Percentiles rank a stretch among this genome's conserved stretches.
phyloP scores from a whole-genome alignment of 352 stramenopile genomes.

The Phytophthora sp. region DNA sequence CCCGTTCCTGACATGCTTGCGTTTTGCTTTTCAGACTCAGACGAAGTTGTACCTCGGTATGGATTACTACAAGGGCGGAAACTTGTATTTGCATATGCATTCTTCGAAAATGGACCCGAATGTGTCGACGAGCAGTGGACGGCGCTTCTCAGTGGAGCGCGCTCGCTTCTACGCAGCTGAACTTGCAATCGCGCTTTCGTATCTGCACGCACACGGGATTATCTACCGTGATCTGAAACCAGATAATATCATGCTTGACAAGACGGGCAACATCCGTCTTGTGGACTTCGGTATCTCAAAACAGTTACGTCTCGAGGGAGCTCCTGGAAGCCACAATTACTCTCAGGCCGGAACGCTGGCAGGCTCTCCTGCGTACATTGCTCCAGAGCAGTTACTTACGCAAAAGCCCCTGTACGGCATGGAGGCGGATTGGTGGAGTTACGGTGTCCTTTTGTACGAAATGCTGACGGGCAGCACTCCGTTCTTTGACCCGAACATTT shows the following conservation, averaged over 20 bases:
- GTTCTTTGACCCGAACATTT: conserved; percentile 88
- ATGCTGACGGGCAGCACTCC: conserved; percentile 89
- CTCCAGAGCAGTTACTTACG: conserved; percentile 81
- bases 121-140: conserved; percentile 71
- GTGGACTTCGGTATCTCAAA: conserved; percentile 92
- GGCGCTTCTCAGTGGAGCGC: conserved; percentile 71
- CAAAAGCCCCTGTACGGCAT: conserved; percentile 89
- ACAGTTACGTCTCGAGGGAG: conserved; percentile 58
- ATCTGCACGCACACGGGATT: conserved; percentile 87
- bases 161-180: conserved; percentile 89
- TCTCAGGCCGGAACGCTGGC: conserved; percentile 75
- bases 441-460: conserved; percentile 90
- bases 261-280: conserved; percentile 86
- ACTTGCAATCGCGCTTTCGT: conserved; percentile 85
- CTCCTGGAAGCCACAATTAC: conserved; percentile 51
- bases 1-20: conserved; percentile 81
- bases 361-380: conserved; percentile 87
- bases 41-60: conserved; percentile 83
- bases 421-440: conserved; percentile 92
- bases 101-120: conserved; percentile 84
- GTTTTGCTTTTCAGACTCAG: conserved; percentile 88
- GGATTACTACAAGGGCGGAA: conserved; percentile 88
- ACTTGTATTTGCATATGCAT: conserved; percentile 90
- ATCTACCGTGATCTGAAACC: conserved; percentile 91
- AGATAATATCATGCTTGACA: conserved; percentile 91